phyloP scores from a whole-genome alignment of 768 basidiomycete genomes.

The Psilocybe tampanensis region DNA sequence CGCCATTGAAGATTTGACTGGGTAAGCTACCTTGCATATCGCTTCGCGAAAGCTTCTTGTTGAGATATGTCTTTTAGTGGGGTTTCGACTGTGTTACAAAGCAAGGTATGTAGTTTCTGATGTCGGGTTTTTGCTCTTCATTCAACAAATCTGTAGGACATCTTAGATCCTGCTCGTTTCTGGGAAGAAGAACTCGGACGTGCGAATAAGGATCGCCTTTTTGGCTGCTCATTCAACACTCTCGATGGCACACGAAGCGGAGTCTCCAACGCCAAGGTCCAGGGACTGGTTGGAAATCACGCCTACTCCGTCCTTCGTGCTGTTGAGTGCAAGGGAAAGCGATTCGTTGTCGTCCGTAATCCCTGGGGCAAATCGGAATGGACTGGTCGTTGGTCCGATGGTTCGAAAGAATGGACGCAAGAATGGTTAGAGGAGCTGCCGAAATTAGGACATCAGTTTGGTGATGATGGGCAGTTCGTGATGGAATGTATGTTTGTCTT shows the following conservation, averaged over 20 bases:
- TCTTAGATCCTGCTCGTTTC: constrained; percentile 51
- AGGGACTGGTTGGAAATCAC: constrained; percentile 43
- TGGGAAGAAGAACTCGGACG: constrained; percentile 55
- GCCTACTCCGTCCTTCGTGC: constrained; percentile 52
- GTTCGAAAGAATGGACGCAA: constrained; percentile 50
- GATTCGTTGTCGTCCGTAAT: constrained; percentile 49
- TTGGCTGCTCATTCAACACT: constrained; percentile 50
- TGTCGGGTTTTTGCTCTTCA: not conserved
- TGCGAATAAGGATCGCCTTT: constrained; percentile 53
- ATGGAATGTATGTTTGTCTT: constrained; percentile 41
- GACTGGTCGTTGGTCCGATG: constrained; percentile 53
- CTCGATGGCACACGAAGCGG: constrained; percentile 36
- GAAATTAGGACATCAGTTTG: constrained; percentile 43
- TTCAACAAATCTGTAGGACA: constrained; percentile 32
- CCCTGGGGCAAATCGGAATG: constrained; percentile 53
- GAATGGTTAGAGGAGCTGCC: constrained; percentile 46
- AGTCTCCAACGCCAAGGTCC: constrained; percentile 26
- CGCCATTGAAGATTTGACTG: constrained; percentile 59
- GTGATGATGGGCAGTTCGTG: constrained; percentile 51
- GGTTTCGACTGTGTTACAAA: constrained; percentile 45
- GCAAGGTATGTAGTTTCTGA: constrained; percentile 30
- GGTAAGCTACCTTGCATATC: constrained; percentile 32
- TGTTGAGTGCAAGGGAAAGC: constrained; percentile 44
- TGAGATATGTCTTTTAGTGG: constrained; percentile 29
- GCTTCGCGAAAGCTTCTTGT: not conserved